Conservation (phyloP, 2,329 filamentous ascomycete species). For the Aspergillus novoparasiticus region DNA sequence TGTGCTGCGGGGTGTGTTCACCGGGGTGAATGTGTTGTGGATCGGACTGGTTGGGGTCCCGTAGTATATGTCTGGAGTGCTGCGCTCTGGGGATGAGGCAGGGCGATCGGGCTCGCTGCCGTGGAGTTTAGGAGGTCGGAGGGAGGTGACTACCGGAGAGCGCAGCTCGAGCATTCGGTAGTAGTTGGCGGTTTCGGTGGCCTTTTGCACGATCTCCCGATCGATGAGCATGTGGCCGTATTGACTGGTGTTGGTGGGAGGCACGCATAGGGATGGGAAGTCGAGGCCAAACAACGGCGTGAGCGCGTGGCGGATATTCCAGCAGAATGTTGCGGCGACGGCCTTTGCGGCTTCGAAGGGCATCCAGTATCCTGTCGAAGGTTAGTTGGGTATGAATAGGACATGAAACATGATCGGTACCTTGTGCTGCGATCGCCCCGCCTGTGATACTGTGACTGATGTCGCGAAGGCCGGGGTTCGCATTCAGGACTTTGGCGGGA, state of each 20-base stretch:
- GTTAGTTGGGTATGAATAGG: background rate
- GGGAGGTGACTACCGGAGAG: background rate
- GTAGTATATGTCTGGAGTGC: constrained; percentile 36
- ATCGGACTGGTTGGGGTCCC: constrained; percentile 44
- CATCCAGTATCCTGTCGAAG: constrained; percentile 84
- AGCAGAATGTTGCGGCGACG: constrained; percentile 87
- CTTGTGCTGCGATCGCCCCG: constrained; percentile 86
- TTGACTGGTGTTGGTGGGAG: constrained; percentile 59
- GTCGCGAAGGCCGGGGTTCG: constrained; percentile 81
- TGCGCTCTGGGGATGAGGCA: constrained; percentile 40
- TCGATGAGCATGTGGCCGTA: constrained; percentile 71
- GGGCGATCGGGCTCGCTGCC: background rate
- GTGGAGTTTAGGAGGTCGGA: background rate
- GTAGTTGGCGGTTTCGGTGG: constrained; percentile 43
- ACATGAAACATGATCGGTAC: constrained; percentile 51
- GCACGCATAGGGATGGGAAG: constrained; percentile 74
- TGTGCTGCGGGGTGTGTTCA: constrained; percentile 43
- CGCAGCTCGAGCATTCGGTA: constrained; percentile 37
- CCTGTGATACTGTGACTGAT: constrained; percentile 95
- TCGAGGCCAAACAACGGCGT: constrained; percentile 86
- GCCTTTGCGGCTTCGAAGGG: constrained; percentile 84
- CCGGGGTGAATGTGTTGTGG: constrained; percentile 43
- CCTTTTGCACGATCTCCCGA: constrained; percentile 55
- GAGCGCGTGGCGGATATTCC: constrained; percentile 77
- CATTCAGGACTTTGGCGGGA: constrained; percentile 77